Conservation (phyloP, 176 grass and related monocot genomes). For the Aegilops longissima region DNA sequence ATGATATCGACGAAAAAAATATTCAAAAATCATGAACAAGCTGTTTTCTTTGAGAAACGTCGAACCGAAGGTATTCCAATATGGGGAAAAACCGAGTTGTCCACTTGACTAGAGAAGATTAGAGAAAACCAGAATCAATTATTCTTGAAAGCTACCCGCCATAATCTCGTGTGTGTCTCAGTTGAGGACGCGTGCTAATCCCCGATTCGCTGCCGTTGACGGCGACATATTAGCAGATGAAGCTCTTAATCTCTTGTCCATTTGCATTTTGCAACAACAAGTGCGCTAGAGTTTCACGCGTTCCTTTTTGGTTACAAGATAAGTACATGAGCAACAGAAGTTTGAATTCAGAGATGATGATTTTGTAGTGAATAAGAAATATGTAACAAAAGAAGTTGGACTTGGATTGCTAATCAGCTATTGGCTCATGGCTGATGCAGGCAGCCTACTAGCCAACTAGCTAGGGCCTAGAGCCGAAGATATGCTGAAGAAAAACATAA, state of each 20-base stretch:
- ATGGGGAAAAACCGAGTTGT: background rate
- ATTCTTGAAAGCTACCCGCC: background rate
- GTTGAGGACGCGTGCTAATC: background rate
- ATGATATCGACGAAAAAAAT: background rate
- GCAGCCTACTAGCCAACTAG: background rate
- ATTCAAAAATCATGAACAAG: too few species aligned
- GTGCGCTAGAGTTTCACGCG: background rate
- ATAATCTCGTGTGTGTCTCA: background rate
- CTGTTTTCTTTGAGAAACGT: background rate
- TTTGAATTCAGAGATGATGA: background rate
- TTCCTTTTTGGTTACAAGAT: background rate
- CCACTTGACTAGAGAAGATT: background rate
- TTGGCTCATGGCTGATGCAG: background rate
- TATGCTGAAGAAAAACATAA: background rate
- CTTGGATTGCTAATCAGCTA: background rate
- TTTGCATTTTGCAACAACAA: too few species aligned
- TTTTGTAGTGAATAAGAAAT: background rate
- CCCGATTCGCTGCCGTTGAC: background rate
- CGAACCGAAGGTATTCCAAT: rapidly evolving
- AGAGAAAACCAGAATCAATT: background rate
- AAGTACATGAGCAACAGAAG: background rate
- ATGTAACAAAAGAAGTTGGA: background rate
- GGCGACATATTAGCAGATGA: background rate
- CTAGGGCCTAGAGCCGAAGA: background rate
- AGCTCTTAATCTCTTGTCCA: background rate